Evolutionary conservation across 768 basidiomycete species (phyloP).

Genomic region (Suillus clintonianus): DNA sequence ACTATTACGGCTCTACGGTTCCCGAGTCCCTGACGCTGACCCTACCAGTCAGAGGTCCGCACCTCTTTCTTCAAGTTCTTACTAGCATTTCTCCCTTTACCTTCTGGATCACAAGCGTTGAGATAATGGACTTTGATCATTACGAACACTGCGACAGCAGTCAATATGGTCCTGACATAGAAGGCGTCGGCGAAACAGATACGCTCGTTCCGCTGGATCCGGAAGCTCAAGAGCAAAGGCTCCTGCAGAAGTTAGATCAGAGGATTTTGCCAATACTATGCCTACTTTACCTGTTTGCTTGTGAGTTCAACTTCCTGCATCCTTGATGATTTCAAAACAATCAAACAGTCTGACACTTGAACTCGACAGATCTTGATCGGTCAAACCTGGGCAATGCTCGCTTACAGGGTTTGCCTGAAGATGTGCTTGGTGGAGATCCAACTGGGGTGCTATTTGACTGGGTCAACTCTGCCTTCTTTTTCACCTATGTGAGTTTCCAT

Average conservation of each 20-base stretch:
- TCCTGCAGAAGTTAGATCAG: slow-evolving; percentile 65
- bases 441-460: slow-evolving; percentile 74
- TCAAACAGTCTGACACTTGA: neutral
- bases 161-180: slow-evolving; percentile 30
- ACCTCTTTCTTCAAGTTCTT: neutral
- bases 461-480: slow-evolving; percentile 77
- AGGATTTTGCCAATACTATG: slow-evolving; percentile 74
- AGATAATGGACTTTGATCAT: neutral
- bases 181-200: slow-evolving; percentile 7
- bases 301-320: slow-evolving; percentile 41
- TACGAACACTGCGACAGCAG: slow-evolving; percentile 18
- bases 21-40: neutral
- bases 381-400: slow-evolving; percentile 81
- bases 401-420: slow-evolving; percentile 66
- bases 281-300: slow-evolving; percentile 75
- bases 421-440: slow-evolving; percentile 66
- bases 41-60: neutral
- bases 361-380: slow-evolving; percentile 57
- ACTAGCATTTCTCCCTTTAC: neutral
- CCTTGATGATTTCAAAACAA: neutral
- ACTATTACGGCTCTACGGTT: neutral
- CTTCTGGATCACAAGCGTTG: neutral
- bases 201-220: slow-evolving; percentile 17
- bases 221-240: slow-evolving; percentile 45
- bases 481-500: slow-evolving; percentile 62